Evolutionary conservation across 83 land plant genomes (phyloP).

Genomic region (Thuja plicata): DNA sequence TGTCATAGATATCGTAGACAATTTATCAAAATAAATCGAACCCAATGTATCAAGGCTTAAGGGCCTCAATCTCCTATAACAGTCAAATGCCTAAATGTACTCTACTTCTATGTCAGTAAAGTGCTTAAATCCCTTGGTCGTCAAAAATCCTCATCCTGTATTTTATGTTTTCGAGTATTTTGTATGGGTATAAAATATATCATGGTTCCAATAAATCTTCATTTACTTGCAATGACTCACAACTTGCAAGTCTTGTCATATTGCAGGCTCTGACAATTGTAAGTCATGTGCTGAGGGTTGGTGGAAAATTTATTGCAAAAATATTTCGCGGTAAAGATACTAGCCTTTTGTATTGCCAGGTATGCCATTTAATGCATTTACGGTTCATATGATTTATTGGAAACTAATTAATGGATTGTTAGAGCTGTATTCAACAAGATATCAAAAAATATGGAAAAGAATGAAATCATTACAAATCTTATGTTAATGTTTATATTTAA

Average conservation of each 20-base stretch:
- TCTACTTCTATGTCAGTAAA: no score
- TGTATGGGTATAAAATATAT: background rate
- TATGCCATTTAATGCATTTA: conserved; percentile 13
- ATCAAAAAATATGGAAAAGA: background rate
- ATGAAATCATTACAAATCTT: background rate
- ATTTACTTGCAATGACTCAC: background rate
- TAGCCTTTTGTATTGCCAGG: conserved; percentile 93
- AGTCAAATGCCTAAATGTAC: no score
- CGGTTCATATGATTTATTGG: background rate
- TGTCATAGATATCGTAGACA: background rate
- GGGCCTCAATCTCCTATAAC: no score
- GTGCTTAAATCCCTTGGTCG: no score
- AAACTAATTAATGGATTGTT: background rate
- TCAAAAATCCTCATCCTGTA: background rate
- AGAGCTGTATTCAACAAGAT: background rate
- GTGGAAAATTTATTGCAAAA: conserved; percentile 96
- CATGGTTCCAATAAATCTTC: background rate
- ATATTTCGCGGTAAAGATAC: conserved; percentile 98
- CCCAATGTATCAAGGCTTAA: background rate
- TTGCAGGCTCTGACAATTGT: conserved; percentile 90
- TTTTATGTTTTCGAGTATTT: background rate
- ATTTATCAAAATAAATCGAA: background rate
- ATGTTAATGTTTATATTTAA: background rate
- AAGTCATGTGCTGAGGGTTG: conserved; percentile 81
- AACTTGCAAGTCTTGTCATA: background rate